Conservation (phyloP, 2,329 filamentous ascomycete genomes). For the Trichoderma brevicompactum region DNA sequence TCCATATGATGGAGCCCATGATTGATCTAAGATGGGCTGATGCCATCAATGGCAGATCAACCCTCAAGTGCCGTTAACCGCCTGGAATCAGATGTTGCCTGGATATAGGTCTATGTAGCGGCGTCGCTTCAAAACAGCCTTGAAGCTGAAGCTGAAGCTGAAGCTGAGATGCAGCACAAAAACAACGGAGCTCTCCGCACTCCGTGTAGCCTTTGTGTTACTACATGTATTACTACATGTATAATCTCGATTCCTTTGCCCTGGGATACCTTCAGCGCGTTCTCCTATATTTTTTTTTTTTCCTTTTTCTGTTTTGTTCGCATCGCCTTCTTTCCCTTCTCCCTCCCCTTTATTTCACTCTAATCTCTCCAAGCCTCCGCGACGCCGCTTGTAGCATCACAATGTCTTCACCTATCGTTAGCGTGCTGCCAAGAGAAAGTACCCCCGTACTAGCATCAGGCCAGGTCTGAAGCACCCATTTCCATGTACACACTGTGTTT, state of each 20-base stretch:
- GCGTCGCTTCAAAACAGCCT: no score
- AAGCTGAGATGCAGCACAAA: no score
- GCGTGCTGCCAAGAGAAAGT: conserved; percentile 14
- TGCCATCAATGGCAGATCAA: no score
- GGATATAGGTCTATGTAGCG: no score
- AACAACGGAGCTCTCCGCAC: neutral
- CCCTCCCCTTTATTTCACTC: neutral
- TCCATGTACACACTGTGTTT: neutral
- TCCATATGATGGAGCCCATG: neutral
- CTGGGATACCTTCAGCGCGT: neutral
- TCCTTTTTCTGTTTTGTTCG: neutral
- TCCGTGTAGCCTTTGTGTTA: conserved; percentile 6
- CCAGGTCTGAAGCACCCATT: neutral
- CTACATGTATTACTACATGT: neutral
- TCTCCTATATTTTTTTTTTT: conserved; percentile 6
- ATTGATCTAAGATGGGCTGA: neutral
- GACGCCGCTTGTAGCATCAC: conserved; percentile 21
- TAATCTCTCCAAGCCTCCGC: neutral
- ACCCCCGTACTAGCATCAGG: neutral
- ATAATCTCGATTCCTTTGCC: neutral
- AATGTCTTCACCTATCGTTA: conserved; percentile 13
- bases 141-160: no score
- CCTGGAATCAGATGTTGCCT: no score
- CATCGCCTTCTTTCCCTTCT: neutral
- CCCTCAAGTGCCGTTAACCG: neutral